Evolutionary conservation across 2,329 filamentous ascomycete species (phyloP).

Genomic region (Phoma sp.): DNA sequence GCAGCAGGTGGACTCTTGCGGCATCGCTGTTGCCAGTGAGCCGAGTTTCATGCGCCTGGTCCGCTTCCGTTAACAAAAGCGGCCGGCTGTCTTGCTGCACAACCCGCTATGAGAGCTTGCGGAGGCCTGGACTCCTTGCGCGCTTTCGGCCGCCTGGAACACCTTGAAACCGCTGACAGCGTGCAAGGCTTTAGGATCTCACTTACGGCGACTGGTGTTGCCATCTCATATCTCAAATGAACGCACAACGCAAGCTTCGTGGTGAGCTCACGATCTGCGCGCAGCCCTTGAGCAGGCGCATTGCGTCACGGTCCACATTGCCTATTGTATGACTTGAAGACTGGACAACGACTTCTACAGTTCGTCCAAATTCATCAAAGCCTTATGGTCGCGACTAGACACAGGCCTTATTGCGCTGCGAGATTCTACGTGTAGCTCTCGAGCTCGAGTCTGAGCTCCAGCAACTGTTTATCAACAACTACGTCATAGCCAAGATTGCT

Average conservation of each 20-base stretch:
- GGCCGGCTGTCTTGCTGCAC: constrained; percentile 13
- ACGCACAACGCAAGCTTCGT: background rate
- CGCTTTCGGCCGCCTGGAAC: background rate
- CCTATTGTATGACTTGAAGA: constrained; percentile 6
- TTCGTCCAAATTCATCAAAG: background rate
- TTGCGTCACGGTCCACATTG: constrained; percentile 12
- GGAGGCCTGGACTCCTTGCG: background rate
- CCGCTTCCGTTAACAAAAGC: constrained; percentile 11
- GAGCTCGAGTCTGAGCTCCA: constrained; percentile 6
- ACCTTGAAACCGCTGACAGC: background rate
- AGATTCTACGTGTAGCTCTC: background rate
- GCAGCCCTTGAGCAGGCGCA: constrained; percentile 4
- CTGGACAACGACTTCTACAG: background rate
- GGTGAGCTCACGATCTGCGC: constrained; percentile 7
- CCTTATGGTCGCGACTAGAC: no score
- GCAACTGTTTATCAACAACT: constrained; percentile 22
- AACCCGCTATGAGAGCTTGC: background rate
- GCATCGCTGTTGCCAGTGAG: constrained; percentile 11
- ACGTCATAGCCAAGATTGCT: constrained; percentile 6
- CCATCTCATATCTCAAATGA: background rate
- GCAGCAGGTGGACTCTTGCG: constrained; percentile 13
- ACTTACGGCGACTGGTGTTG: background rate
- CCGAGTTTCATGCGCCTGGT: constrained; percentile 16
- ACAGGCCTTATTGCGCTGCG: background rate
- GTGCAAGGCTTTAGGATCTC: background rate